Evolutionary conservation across 2,329 filamentous ascomycete genomes (phyloP).

Genomic region (Verticillium longisporum): DNA sequence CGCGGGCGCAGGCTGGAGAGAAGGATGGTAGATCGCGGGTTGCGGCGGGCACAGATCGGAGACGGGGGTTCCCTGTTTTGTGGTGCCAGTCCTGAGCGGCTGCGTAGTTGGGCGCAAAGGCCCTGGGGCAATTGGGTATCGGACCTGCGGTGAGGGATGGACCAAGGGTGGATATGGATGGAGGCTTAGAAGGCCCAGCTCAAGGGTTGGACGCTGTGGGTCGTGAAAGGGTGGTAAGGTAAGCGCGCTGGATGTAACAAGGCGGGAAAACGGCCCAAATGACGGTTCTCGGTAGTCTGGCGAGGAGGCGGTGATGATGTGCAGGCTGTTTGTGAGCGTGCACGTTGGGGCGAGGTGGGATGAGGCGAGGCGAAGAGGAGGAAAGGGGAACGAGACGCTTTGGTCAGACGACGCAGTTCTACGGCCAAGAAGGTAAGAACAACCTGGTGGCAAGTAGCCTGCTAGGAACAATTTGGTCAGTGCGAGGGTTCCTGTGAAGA

Average conservation of each 20-base stretch:
- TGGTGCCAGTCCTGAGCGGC: conserved; percentile 6
- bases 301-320: not conserved
- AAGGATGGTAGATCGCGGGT: not conserved
- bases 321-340: not conserved
- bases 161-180: conserved; percentile 5
- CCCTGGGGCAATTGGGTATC: conserved; percentile 10
- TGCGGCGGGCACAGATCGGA: not conserved
- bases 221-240: not conserved
- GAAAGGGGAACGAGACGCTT: not conserved
- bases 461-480: not conserved
- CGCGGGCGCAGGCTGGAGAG: not conserved
- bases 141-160: not conserved
- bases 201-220: not conserved
- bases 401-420: not conserved
- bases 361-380: not conserved
- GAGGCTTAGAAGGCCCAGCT: not conserved
- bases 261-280: not conserved
- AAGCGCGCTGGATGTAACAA: not conserved
- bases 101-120: conserved; percentile 12
- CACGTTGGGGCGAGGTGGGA: not conserved
- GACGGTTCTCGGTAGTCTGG: not conserved
- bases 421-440: not conserved
- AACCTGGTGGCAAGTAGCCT: not conserved
- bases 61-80: conserved; percentile 11
- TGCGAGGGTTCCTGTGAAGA: not conserved